Evolutionary conservation across 176 grass and related monocot genomes (phyloP).

Genomic region (Hordeum vulgare): MorexV3_pseudomolecules_assembly NC_058518.1:99426429-99426928

Average conservation of each 20-base stretch:
- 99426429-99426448: constrained; percentile 23
- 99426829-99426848: not conserved
- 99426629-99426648: constrained; percentile 13
- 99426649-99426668: not conserved
- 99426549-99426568: not conserved
- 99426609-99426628: not conserved
- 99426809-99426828: not conserved
- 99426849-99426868: not conserved
- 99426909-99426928: no score
- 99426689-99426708: not conserved
- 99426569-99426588: not conserved
- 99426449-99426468: not conserved
- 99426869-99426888: not conserved
- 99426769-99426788: not conserved
- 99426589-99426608: not conserved
- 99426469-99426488: not conserved
- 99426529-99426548: not conserved
- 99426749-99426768: constrained; percentile 15
- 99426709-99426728: not conserved
- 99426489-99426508: not conserved
- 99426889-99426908: not conserved
- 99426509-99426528: constrained; percentile 11
- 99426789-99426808: not conserved
- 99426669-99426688: constrained; percentile 7
- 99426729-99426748: not conserved